These are phyloP conservation scores for Cenchrus americanus DNA, from an alignment of 176 grass and related monocot species.

Conservation along the genomic window DNA sequence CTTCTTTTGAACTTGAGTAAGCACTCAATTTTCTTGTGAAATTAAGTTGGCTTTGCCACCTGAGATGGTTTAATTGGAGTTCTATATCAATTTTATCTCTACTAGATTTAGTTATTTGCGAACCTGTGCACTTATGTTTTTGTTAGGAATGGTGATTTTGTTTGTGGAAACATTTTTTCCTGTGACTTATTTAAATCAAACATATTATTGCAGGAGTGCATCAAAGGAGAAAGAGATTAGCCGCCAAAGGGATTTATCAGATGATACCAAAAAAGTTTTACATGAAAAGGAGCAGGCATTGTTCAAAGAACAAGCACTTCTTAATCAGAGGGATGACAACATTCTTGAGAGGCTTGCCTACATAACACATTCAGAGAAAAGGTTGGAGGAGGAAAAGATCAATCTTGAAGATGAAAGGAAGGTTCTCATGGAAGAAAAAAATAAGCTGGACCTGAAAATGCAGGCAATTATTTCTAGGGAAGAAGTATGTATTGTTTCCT, in stretches of 20 bases:
- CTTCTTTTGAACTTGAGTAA: constrained; percentile 71
- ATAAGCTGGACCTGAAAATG: constrained; percentile 69
- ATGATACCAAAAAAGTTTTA: constrained; percentile 75
- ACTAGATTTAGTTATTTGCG: not conserved
- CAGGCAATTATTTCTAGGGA: constrained; percentile 70
- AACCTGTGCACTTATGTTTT: not conserved
- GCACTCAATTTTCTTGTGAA: constrained; percentile 41
- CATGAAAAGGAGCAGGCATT: constrained; percentile 72
- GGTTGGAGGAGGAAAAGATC: constrained; percentile 58
- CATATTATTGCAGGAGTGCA: constrained; percentile 56
- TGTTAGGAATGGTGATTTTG: constrained; percentile 14
- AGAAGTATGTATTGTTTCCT: constrained; percentile 64
- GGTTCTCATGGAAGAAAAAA: constrained; percentile 64
- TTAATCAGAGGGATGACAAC: constrained; percentile 79
- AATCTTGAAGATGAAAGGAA: constrained; percentile 64
- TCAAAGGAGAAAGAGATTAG: constrained; percentile 79
- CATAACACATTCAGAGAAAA: constrained; percentile 64
- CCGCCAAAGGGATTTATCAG: constrained; percentile 58
- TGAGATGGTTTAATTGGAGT: constrained; percentile 1
- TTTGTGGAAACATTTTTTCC: not conserved
- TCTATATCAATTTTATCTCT: not conserved
- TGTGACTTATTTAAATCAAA: constrained; percentile 12
- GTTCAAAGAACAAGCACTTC: constrained; percentile 62
- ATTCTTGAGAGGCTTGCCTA: constrained; percentile 68
- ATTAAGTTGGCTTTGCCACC: constrained; percentile 34